Evolutionary conservation across 192 early-diverging fungal species (phyloP), one percentile per base, ranked within the genome.

Genomic region (Gaertneriomyces semiglobifer): DNA sequence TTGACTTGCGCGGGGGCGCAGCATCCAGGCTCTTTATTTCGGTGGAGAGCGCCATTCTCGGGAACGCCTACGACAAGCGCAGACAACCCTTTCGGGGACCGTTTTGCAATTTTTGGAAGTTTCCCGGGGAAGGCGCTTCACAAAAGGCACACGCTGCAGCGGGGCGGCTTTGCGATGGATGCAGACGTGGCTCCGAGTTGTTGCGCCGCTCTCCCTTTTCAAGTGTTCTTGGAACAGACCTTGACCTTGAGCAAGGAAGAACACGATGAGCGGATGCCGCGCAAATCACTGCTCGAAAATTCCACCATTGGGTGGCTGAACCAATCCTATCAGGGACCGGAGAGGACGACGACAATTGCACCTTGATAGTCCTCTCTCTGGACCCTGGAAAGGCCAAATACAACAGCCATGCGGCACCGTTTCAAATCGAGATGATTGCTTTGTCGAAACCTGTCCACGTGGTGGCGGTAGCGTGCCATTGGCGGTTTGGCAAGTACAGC

Each of bases 21-120:
- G 55, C 10, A 16, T 19, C 55, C 8, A 9, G 19, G 20, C 20
- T 56, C 12, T 10, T 56, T 9, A 56, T 56, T 9, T 9, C 9
- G 55, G 9, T 56, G 9, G 55, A 56, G 55, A 56, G 20, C 20
- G 55, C 19, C 20, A 10, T 56, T 10, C 55, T 16, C 9, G 12
- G 55, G 8, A 56, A 20, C 20, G 9, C 55, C 11, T 56, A 56
- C 55, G n/a, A n/a, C n/a, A n/a, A n/a, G n/a, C n/a, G n/a, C n/a
- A n/a, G n/a, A n/a, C n/a, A n/a, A n/a, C n/a, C n/a, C n/a, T 56
- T 10, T 9, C 10, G 55, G 19, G 55, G 55, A 10, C 55, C 55
- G 11, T 56, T 56, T 56, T 19, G 55, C 11, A 56, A 56, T 19
- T 56, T 12, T 20, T 56, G 55, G 55, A 19, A 56, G 20, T 16